phyloP scores from a whole-genome alignment of 192 early-diverging fungal genomes.

The Coemansia sp. region DNA sequence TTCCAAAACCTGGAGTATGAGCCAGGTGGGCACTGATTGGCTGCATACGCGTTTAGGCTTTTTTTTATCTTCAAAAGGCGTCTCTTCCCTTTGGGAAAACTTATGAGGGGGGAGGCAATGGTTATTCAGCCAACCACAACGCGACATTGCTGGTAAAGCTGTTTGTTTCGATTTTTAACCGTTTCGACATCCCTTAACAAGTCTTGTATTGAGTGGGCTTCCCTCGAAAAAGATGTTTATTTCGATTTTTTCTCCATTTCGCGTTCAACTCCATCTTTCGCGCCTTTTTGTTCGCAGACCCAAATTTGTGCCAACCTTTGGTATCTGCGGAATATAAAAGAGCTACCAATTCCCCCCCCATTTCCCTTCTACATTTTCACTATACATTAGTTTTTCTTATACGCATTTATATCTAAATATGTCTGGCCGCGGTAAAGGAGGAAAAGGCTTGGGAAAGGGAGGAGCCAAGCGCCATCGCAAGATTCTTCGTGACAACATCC shows the following conservation, averaged over 20 bases:
- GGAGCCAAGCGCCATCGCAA: slow-evolving; percentile 99
- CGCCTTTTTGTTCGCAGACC: background rate
- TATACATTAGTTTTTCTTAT: slow-evolving; percentile 3
- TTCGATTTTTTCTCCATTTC: slow-evolving; percentile 4
- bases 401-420: slow-evolving; percentile 49
- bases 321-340: slow-evolving; percentile 2
- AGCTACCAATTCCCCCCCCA: background rate
- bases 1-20: background rate
- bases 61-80: background rate
- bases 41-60: background rate
- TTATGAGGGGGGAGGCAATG: background rate
- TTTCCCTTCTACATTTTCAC: background rate
- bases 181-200: background rate
- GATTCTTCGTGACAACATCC: slow-evolving; percentile 97
- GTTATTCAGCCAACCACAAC: slow-evolving; percentile 30
- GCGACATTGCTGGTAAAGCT: slow-evolving; percentile 3
- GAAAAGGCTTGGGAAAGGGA: slow-evolving; percentile 99
- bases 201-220: background rate
- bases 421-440: slow-evolving; percentile 99
- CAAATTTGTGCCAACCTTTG: background rate
- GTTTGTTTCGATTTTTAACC: slow-evolving; percentile 14
- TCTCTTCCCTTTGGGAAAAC: background rate
- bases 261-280: background rate
- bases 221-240: background rate
- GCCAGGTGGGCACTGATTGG: background rate